phyloP scores from a whole-genome alignment of 441 rosid species.

The Isatis lusitanica region DNA sequence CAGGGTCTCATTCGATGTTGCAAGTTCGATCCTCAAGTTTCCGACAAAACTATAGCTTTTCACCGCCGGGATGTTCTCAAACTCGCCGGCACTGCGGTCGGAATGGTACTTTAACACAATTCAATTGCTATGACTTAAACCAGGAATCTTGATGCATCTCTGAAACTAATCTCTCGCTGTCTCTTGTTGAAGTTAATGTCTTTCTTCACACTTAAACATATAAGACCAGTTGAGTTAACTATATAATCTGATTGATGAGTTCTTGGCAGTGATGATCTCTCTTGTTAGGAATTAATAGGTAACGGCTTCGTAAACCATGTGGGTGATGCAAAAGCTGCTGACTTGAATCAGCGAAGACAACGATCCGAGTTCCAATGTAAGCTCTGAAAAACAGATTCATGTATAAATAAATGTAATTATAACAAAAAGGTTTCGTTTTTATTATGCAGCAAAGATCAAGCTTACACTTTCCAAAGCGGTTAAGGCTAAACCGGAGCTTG shows the following conservation, averaged over 20 bases:
- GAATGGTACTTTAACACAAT: constrained; percentile 48
- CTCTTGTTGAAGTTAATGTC: not conserved
- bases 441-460: constrained; percentile 62
- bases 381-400: constrained; percentile 26
- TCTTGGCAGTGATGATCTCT: constrained; percentile 53
- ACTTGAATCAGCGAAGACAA: constrained; percentile 82
- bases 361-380: constrained; percentile 76
- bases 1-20: constrained; percentile 55
- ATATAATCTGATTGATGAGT: constrained; percentile 48
- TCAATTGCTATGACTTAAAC: not conserved
- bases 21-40: constrained; percentile 40
- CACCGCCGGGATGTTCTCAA: constrained; percentile 63
- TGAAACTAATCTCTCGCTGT: not conserved
- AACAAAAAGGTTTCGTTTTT: constrained; percentile 12
- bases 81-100: constrained; percentile 52
- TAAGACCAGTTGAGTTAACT: too few relatives aligned
- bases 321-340: constrained; percentile 74
- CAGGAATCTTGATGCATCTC: not conserved
- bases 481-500: constrained; percentile 65
- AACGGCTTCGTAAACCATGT: constrained; percentile 57
- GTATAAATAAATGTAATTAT: not conserved
- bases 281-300: constrained; percentile 61
- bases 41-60: constrained; percentile 33
- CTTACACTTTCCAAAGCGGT: constrained; percentile 47
- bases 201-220: not conserved